Evolutionary conservation across 495 filamentous ascomycete genomes (phyloP).

Genomic region (Penicillium dipodomyicola): DNA sequence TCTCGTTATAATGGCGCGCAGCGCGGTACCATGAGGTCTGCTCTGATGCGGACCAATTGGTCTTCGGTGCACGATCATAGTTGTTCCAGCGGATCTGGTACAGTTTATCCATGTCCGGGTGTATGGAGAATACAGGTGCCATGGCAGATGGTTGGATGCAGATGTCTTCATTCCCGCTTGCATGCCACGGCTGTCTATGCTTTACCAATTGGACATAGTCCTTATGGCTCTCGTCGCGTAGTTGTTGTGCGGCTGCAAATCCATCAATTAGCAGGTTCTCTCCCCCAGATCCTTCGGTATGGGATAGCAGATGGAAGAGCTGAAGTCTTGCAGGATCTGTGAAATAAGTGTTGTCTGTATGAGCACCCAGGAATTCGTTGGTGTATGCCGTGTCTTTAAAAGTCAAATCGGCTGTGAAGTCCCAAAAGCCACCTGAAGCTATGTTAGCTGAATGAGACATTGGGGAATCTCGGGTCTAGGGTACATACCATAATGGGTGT

Average conservation of each 20-base stretch:
- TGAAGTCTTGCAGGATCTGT: constrained; percentile 86
- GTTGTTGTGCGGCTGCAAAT: constrained; percentile 61
- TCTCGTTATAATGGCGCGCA: constrained; percentile 61
- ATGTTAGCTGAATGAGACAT: constrained; percentile 7
- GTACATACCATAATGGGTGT: constrained; percentile 78
- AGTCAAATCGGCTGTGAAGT: constrained; percentile 84
- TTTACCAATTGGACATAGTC: constrained; percentile 53
- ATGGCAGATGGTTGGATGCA: constrained; percentile 65
- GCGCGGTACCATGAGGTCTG: constrained; percentile 72
- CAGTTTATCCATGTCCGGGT: constrained; percentile 36
- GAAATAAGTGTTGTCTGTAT: constrained; percentile 95
- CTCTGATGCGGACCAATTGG: constrained; percentile 35
- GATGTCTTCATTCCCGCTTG: constrained; percentile 79
- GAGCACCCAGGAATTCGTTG: constrained; percentile 66
- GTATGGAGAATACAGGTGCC: constrained; percentile 62
- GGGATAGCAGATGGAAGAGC: constrained; percentile 83
- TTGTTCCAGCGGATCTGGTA: constrained; percentile 87
- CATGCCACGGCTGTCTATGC: constrained; percentile 64
- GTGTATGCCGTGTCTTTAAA: constrained; percentile 95
- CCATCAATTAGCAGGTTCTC: constrained; percentile 79
- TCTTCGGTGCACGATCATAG: constrained; percentile 67
- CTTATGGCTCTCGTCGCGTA: constrained; percentile 47
- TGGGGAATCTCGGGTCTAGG: background rate
- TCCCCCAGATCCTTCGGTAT: constrained; percentile 64
- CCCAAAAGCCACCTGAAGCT: constrained; percentile 77